phyloP scores from a whole-genome alignment of 1,139 yeast species.

The Protomyces gravidus region DNA sequence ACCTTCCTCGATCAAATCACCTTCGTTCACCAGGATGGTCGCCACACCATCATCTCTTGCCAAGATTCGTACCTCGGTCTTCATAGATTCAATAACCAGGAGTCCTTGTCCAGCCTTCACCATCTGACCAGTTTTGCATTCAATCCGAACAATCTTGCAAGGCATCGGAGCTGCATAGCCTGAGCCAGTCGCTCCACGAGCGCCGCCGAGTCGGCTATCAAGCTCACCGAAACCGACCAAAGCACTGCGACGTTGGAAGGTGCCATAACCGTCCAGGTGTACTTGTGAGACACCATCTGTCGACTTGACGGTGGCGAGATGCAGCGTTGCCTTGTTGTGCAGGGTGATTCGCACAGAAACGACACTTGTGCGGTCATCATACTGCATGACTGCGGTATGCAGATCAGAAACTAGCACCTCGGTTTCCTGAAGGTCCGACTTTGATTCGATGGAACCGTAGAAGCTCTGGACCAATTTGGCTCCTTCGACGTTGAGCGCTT shows the following conservation, averaged over 20 bases:
- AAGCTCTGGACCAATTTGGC: constrained; percentile 1
- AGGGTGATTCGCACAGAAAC: not conserved
- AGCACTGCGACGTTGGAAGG: not conserved
- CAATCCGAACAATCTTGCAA: constrained; percentile 31
- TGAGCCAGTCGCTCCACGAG: not conserved
- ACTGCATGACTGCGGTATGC: not conserved
- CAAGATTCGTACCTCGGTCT: constrained; percentile 87
- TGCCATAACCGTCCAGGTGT: constrained; percentile 7
- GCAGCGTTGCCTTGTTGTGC: not conserved
- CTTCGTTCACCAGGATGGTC: constrained; percentile 8
- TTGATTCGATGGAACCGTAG: not conserved
- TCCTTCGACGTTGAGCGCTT: not conserved
- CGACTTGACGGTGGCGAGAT: not conserved
- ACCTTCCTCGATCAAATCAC: constrained; percentile 10
- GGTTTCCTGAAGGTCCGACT: not conserved
- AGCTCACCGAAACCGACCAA: constrained; percentile 4
- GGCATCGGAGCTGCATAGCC: constrained; percentile 21
- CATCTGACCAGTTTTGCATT: constrained; percentile 72
- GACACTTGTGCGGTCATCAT: not conserved
- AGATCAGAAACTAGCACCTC: not conserved
- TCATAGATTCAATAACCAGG: constrained; percentile 94
- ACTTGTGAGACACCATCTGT: not conserved
- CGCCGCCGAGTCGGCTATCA: not conserved
- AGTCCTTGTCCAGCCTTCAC: constrained; percentile 74
- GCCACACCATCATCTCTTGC: constrained; percentile 41